phyloP scores from a whole-genome alignment of 2,329 filamentous ascomycete species.

The Trichoderma koningiopsis region DNA sequence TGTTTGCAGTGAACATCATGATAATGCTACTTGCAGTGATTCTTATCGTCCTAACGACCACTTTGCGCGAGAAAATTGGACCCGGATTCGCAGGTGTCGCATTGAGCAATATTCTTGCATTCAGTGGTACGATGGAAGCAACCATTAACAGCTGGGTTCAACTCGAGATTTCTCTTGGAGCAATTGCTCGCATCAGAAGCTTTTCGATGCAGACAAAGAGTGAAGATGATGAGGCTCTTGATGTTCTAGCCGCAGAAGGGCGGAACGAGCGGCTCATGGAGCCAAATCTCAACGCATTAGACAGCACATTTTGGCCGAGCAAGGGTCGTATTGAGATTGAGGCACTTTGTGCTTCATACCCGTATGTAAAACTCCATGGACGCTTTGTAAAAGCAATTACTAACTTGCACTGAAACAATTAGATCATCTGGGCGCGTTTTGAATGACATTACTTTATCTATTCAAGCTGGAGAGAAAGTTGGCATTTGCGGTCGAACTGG shows the following conservation, averaged over 20 bases:
- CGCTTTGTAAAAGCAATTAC: neutral
- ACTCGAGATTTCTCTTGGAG: constrained; percentile 8
- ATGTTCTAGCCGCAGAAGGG: neutral
- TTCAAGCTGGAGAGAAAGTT: constrained; percentile 37
- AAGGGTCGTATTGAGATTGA: neutral
- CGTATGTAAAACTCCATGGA: neutral
- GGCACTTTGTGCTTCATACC: neutral
- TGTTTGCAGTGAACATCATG: constrained; percentile 50
- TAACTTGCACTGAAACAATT: neutral
- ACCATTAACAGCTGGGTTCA: constrained; percentile 5
- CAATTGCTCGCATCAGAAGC: constrained; percentile 4
- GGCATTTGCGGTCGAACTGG: constrained; percentile 41
- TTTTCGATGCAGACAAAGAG: constrained; percentile 27
- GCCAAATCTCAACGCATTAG: neutral
- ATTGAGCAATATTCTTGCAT: constrained; percentile 24
- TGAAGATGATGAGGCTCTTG: constrained; percentile 1
- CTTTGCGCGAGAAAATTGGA: constrained; percentile 29
- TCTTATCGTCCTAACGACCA: constrained; percentile 36
- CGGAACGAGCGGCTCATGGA: neutral
- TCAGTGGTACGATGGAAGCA: neutral
- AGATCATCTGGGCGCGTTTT: constrained; percentile 26
- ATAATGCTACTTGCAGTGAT: constrained; percentile 30
- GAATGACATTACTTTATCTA: constrained; percentile 31
- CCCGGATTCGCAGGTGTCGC: constrained; percentile 32
- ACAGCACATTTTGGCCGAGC: neutral